Evolutionary conservation across 192 early-diverging fungal species (phyloP).

Genomic region (Coemansia sp.): DNA sequence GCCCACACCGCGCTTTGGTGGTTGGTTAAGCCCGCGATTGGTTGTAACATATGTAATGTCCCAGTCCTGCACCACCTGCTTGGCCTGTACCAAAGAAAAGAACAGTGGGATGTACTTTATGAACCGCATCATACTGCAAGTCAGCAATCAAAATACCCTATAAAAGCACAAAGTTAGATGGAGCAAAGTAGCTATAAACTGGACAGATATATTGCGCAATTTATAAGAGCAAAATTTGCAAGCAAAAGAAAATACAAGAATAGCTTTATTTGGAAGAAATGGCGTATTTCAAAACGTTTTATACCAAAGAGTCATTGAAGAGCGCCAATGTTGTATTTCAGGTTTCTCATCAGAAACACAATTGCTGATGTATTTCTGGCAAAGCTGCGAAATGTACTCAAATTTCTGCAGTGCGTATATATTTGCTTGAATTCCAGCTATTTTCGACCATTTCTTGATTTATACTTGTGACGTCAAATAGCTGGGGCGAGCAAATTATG

Average conservation of each 20-base stretch:
- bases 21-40: constrained; percentile 32
- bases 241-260: neutral
- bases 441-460: no score
- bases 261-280: neutral
- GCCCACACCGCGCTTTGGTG: constrained; percentile 50
- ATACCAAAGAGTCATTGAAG: neutral
- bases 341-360: neutral
- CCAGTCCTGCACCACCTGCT: constrained; percentile 36
- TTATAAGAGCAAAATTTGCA: neutral
- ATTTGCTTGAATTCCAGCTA: no score
- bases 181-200: neutral
- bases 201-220: neutral
- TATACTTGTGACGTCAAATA: no score
- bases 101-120: constrained; percentile 5
- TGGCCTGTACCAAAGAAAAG: constrained; percentile 9
- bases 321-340: neutral
- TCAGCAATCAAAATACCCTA: neutral
- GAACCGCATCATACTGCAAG: constrained; percentile 1
- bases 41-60: constrained; percentile 27
- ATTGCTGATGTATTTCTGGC: neutral
- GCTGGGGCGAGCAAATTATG: no score
- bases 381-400: neutral
- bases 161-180: neutral
- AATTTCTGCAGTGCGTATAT: no score
- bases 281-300: constrained; percentile 6